Evolutionary conservation across 495 filamentous ascomycete genomes (phyloP), one percentile per base, ranked within the genome.

Genomic region (Xylaria longipes): DNA sequence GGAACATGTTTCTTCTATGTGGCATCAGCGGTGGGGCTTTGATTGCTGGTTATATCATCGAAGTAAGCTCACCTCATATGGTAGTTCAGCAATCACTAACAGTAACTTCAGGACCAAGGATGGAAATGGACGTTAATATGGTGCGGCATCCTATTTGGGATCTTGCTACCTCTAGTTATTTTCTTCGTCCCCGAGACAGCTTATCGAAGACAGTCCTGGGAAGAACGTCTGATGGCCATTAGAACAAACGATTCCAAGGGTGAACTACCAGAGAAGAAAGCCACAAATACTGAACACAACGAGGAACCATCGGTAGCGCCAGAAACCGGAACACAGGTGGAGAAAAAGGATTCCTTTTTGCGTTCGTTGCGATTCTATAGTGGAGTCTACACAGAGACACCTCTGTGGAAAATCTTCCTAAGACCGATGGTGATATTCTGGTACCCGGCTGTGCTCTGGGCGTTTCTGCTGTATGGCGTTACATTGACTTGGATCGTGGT

Each of bases 1-100:
- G 89, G 83, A 91, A 91, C 71, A 78, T 92, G 66, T 89, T 89
- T 50, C 81, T 91, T 33, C 75, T 89, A 20, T 84, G 84, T 46
- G 83, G 82, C 14, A 85, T 85, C n/a, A 83, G 80, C 63, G 84
- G 86, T 45, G 86, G 83, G 62, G 80, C 82, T 39, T 74, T 88
- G 35, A 82, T 87, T n/a, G 83, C 82, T 8, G 86, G 87, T 17
- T 86, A 87, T 72, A 88, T 88, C 69, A 84, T 84, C 45, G 72
- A 81, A 60, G 80, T 81, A 71, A 71, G 66, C 52, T 17, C 6
- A 22, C 20, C n/a, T 22, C 56, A 1, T 9, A 22, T 56, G 45
- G 7, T 31, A 22, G 60, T 7, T 0, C 17, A 37, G 20, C 56
- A 27, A 1, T 62, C 14, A 58, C 33, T 63, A 50, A 61, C 22